Base-by-base conservation (phyloP, 805 yeast genomes). In the Maudiozyma turicensis region DNA sequence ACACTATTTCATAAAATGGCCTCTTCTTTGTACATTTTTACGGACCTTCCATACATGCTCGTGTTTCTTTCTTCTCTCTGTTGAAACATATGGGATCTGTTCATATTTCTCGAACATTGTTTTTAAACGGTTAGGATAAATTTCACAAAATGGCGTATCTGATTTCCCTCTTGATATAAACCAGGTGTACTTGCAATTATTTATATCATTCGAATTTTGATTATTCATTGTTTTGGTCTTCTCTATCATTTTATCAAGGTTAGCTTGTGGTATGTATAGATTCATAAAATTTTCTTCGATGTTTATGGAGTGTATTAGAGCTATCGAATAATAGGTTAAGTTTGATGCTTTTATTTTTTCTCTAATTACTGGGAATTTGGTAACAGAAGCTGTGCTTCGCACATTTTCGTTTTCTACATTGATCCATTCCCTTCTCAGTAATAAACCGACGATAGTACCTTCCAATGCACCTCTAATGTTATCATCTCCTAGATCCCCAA, bases 231-330 rank as follows among this genome's bases (percentile, higher is more conserved):
- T 31, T 11, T 29, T 15, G 2, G 35, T 28, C 5, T 14, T 15
- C 3, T 35, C 39, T 31, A 68, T 10, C 1, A 44, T 15, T 8
- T 58, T 53, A 1, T 55, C 45, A 0, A 37, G 40, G 11, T 49
- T 42, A 13, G 38, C 47, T 7, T 48, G 45, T 0, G 87, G 88
- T 0, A 84, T 66, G 55, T 84, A 81, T 1, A 87, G 46, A 50
- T 84, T 80, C 42, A 85, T 56, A 13, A 67, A 53, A 8, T 67
- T 58, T 1, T 65, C 58, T 0, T 52, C 49, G 0, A 52, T 50
- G 54, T 82, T 75, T 10, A 86, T 65, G 1, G 91, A 83, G 58
- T 88, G 96, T 0, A 87, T 71, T 45, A 86, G 68, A 1, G 77
- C 80, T 34, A 84, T 48, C 11, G 59, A 49, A 8, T 55, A 37